Conservation (phyloP, 1,139 yeast genomes). For the Entelexis paramagnoliae region DNA sequence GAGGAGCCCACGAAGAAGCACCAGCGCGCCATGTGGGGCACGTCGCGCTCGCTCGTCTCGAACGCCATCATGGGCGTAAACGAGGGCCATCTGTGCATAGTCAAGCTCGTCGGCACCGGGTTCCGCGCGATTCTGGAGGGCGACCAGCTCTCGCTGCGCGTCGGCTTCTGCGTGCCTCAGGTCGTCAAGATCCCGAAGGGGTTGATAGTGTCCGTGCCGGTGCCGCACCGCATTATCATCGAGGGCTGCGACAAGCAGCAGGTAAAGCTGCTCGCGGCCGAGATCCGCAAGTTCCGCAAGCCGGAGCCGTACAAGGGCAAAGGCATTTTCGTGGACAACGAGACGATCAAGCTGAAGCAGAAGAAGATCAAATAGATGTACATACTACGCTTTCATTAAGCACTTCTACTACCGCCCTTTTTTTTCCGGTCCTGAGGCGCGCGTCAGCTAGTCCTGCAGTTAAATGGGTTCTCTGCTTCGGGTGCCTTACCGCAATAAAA, state of each 20-base stretch:
- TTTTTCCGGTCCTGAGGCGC: too few species aligned
- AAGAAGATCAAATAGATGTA: slow-evolving; percentile 68
- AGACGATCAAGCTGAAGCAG: slow-evolving; percentile 80
- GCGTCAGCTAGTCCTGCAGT: too few species aligned
- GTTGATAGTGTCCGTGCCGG: slow-evolving; percentile 62
- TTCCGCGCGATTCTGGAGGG: slow-evolving; percentile 71
- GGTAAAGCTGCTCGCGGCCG: slow-evolving; percentile 81
- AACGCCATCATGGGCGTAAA: slow-evolving; percentile 79
- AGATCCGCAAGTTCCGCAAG: slow-evolving; percentile 73
- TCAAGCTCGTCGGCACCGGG: slow-evolving; percentile 94
- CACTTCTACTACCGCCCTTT: too few species aligned
- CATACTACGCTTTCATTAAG: neutral
- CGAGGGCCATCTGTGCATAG: slow-evolving; percentile 82
- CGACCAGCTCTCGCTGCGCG: slow-evolving; percentile 58
- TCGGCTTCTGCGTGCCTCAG: slow-evolving; percentile 72
- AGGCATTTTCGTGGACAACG: slow-evolving; percentile 87
- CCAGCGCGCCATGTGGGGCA: slow-evolving; percentile 94
- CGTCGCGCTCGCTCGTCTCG: slow-evolving; percentile 66
- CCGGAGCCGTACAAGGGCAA: slow-evolving; percentile 99
- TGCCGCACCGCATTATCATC: slow-evolving; percentile 75
- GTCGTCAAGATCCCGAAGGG: slow-evolving; percentile 61
- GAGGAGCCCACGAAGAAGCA: slow-evolving; percentile 47
- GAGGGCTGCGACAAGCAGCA: slow-evolving; percentile 86
- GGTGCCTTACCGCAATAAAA: too few species aligned
- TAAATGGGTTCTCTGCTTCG: too few species aligned